Evolutionary conservation across 192 early-diverging fungal species (phyloP).

Genomic region (Coemansia guatemalensis): DNA sequence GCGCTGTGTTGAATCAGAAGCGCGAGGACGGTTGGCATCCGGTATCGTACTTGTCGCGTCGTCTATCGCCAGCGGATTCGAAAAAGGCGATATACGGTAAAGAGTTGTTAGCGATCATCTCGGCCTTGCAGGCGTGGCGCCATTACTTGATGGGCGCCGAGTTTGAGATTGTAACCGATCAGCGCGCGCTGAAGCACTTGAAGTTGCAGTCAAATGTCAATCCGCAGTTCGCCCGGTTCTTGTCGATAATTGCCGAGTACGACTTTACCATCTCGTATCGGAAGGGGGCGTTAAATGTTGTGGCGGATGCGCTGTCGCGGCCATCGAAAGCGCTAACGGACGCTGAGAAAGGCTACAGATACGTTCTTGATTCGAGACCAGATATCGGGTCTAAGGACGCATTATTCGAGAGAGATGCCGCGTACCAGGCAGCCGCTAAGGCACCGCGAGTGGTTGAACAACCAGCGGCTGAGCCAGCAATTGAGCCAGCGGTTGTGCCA

Average conservation of each 20-base stretch:
- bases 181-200: not conserved
- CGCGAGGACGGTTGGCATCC: too few relatives aligned
- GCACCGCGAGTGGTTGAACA: not conserved
- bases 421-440: not conserved
- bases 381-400: not conserved
- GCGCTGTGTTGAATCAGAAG: too few relatives aligned
- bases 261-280: slow-evolving; percentile 4
- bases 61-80: too few relatives aligned
- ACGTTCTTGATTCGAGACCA: not conserved
- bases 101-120: not conserved
- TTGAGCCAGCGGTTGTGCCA: not conserved
- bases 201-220: not conserved
- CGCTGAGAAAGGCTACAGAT: too few relatives aligned
- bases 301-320: slow-evolving; percentile 17
- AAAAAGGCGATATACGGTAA: too few relatives aligned
- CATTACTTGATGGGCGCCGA: not conserved
- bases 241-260: slow-evolving; percentile 3
- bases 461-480: not conserved
- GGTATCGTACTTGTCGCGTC: too few relatives aligned
- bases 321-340: not conserved
- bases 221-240: slow-evolving; percentile 2
- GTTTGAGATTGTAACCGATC: slow-evolving; percentile 11
- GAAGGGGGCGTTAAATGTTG: not conserved
- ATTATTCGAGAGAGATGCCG: not conserved
- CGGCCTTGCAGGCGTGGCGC: slow-evolving; percentile 1